Base-by-base conservation (phyloP, 768 basidiomycete species). In the Tylopilus subfusipes region DNA sequence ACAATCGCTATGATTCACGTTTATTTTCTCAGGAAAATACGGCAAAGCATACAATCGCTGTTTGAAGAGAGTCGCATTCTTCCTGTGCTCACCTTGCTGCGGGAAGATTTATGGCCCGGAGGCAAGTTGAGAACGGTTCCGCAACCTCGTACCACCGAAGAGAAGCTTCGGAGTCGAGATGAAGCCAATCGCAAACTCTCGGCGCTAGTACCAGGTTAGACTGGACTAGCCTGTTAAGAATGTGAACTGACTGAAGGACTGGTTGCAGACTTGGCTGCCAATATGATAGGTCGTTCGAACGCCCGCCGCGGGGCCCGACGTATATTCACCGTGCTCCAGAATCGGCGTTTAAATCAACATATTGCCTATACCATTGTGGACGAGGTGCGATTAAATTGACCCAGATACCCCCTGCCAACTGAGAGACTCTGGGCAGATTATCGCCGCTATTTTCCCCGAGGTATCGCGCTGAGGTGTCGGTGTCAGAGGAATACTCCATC, bases 261-360 rank as follows among this genome's bases (percentile, higher is more conserved):
- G 22, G 16, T 33, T 45, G 10, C 60, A 97, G 96, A 98, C 65
- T 73, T 98, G 49, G 94, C 92, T 30, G 93, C 96, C 8, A 98
- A 97, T 63, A 93, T 98, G 88, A 98, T 98, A 60, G 97, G 97
- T n/a, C 82, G 94, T 29, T 87, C 90, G 4, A 98, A 99, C 66
- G 94, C 96, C 18, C 83, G 94, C 13, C 81, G 94, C 40, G 97
- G 95, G 16, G 94, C 96, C 10, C 80, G 93, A 38, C 80, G 93
- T 46, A 90, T 97, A 56, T 98, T 98, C 68, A 86, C 93, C 5
- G 93, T 96, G 2, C 68, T 98, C 40, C 97, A 99, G 71, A 97
- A 98, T 67, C 82, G 85, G 44, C 82, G 96, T n/a, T 76, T 98
- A 30, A 97, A 96, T 69, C 93, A 96, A 65, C 94, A 97, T 67